Evolutionary conservation across 225 moss, liverwort and hornwort species (phyloP), one percentile per base, ranked within the genome.

Genomic region (Thuidium tamariscinum): DNA sequence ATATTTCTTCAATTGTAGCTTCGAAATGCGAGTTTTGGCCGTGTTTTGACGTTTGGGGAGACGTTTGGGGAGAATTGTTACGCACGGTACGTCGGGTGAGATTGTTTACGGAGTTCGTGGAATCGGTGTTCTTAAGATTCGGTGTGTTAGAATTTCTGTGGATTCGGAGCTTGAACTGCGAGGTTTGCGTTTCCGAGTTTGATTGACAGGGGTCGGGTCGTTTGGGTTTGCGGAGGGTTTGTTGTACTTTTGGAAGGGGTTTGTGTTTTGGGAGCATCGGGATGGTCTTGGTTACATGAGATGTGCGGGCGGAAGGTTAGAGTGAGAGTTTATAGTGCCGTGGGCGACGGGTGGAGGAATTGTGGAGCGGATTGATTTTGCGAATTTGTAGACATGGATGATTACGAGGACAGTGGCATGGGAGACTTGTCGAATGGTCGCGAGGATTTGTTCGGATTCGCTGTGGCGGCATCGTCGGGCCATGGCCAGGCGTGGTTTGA

Each of bases 401-500:
- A 93, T 88, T 91, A 88, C 64, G 89, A 91, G 79, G 91, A 92
- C 49, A 60, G 52, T 32, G 88, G 83, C 52, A 37, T 83, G 70
- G 89, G 88, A 34, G 92, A 92, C 49, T 56, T 92, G 34, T 84
- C 92, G 46, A 90, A 74, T 64, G 91, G 83, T 3, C 91, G 93
- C 63, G 93, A 91, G 72, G 91, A 87, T 76, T 71, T 93, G 87
- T 87, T 93, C 64, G 93, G 93, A 29, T 89, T 63, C 69, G 77
- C 85, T 21, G 81, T 89, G 34, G 89, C 88, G 20, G 84, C 88
- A 13, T 59, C 89, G 59, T 81, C 77, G 85, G 89, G 89, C 62
- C 91, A 88, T 19, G 60, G 80, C 9, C 89, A 88, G 84, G 39
- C 92, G 37, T 95, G 95, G 92, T 95, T 95, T 63, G 93, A 95